A percentile compares a stretch with the other conserved stretches of the same genome.
These are phyloP conservation scores for Lagenaria siceraria DNA, from an alignment of 306 rosid genomes.

Conservation along the genomic window DNA sequence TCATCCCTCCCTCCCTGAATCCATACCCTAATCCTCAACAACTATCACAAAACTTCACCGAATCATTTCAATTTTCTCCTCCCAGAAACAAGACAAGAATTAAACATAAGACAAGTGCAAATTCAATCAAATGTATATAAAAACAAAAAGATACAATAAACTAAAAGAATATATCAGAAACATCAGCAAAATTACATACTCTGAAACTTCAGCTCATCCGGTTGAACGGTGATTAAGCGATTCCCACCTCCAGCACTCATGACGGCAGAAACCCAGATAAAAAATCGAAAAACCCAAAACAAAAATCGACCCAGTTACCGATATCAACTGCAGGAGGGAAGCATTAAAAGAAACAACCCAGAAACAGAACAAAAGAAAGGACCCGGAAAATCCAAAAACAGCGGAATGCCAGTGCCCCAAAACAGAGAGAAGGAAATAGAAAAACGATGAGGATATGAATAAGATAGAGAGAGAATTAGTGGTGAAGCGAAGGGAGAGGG, in stretches of 20 bases:
- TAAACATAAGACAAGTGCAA: not conserved
- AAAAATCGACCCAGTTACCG: not conserved
- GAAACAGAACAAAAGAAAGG: not conserved
- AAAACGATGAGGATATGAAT: not conserved
- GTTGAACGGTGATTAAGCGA: conserved; percentile 43
- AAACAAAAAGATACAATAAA: not conserved
- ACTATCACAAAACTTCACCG: not conserved
- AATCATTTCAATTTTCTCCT: not conserved
- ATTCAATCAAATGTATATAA: not conserved
- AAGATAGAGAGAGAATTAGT: conserved; percentile 7
- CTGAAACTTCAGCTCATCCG: conserved; percentile 74
- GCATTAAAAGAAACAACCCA: not conserved
- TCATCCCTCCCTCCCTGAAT: not conserved
- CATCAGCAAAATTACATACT: conserved; percentile 25
- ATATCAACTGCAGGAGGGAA: conserved; percentile 1
- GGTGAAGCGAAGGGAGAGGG: conserved; percentile 41
- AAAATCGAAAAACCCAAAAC: not conserved
- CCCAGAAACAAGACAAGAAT: not conserved
- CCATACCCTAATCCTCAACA: not conserved
- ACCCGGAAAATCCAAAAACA: not conserved
- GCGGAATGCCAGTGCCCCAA: not conserved
- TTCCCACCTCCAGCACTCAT: conserved; percentile 41
- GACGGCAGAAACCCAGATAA: conserved; percentile 18
- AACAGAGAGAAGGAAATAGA: not conserved
- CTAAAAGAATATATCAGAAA: not conserved